These are phyloP conservation scores for Mortierella sp. DNA, from an alignment of 371 early-diverging fungal genomes.

Conservation along the genomic window DNA sequence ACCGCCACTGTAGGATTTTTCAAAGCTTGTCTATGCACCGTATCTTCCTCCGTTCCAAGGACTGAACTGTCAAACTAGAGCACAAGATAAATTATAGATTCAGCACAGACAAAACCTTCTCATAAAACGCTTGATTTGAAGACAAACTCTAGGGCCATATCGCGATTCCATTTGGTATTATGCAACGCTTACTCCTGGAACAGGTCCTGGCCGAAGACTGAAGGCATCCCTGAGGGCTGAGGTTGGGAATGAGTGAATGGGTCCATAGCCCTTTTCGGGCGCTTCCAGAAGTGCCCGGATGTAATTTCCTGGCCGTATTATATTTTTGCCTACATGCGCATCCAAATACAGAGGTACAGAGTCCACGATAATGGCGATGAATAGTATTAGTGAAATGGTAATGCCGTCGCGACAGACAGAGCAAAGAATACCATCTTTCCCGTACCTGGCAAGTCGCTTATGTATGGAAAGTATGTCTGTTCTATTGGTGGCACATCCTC, in stretches of 20 bases:
- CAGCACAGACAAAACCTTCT: too few species aligned
- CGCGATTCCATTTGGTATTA: neutral
- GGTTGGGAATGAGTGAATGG: conserved; percentile 35
- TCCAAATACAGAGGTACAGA: too few species aligned
- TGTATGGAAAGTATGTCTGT: conserved; percentile 61
- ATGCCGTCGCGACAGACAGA: too few species aligned
- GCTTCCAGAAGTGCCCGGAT: conserved; percentile 42
- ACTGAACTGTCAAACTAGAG: conserved; percentile 68
- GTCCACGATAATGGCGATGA: too few species aligned
- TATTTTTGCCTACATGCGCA: conserved; percentile 38
- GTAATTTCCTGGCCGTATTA: conserved; percentile 50
- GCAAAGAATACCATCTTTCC: too few species aligned
- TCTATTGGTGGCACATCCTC: conserved; percentile 56
- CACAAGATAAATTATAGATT: too few species aligned
- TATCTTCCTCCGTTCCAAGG: conserved; percentile 63
- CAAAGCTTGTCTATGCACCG: conserved; percentile 16
- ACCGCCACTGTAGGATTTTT: conserved; percentile 15
- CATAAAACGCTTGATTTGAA: too few species aligned
- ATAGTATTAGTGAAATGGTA: neutral
- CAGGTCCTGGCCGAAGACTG: conserved; percentile 65
- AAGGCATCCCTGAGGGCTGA: conserved; percentile 62
- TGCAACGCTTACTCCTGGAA: conserved; percentile 61
- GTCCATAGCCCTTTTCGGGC: conserved; percentile 48
- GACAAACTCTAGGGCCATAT: too few species aligned
- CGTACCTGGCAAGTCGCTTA: conserved; percentile 69